Evolutionary conservation across 2,329 filamentous ascomycete species (phyloP), one percentile per base, ranked within the genome.

Genomic region (Elsinoe necatrix): DNA sequence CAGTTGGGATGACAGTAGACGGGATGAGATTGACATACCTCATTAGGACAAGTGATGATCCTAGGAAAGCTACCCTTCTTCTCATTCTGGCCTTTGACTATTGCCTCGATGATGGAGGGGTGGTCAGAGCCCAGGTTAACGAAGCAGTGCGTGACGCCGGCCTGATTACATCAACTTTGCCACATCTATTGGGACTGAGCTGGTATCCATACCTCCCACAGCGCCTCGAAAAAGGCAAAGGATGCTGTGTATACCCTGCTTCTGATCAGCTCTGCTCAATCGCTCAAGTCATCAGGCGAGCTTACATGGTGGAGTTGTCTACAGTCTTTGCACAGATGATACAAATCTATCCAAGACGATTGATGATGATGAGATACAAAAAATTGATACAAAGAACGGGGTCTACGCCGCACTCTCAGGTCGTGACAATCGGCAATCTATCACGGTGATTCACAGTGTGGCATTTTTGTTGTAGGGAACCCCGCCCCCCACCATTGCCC

Each of bases 1-100:
- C 18, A 16, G 42, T 4, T 5, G 5, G 6, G 9, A 12, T 6
- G 42, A 27, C 14, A 20, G 20, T 31, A 48, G 8, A 29, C 5
- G 25, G n/a, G 23, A 31, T 20, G 52, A 50, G n/a, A 20, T 43
- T 43, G 18, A 54, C n/a, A 12, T 73, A 86, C 85, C 78, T 91
- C 87, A 62, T 89, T 89, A 0, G 87, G 87, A 66, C 86, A 90
- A 21, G 87, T 91, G 57, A 91, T 85, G 60, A 90, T 86, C 56
- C 76, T 79, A 1, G 86, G 86, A 58, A 89, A 89, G 16, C 79
- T 75, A 34, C 75, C 80, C 54, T 76, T 77, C 61, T 78, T 81
- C 65, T 87, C 84, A 57, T 80, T 81, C 64, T 87, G 83, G 18
- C 85, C 86, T 66, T 87, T 87, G 61, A 88, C 83, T 70, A 91